phyloP scores from a whole-genome alignment of 2,329 filamentous ascomycete species.

The Cytospora mali region DNA sequence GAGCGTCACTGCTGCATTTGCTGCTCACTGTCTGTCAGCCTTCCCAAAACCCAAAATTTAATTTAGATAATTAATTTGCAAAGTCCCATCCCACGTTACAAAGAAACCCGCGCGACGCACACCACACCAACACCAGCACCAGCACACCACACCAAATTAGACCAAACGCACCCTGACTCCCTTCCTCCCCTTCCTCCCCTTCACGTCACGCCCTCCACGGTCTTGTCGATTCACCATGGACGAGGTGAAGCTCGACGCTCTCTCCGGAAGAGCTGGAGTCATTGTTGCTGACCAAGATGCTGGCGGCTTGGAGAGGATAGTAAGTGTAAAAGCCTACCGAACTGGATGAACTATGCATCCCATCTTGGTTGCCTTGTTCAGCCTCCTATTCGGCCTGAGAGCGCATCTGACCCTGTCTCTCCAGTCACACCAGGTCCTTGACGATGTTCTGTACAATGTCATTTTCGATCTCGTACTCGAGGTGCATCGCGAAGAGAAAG shows the following conservation, averaged over 20 bases:
- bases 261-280: conserved; percentile 59
- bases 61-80: conserved; percentile 16
- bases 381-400: neutral
- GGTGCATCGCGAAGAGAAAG: conserved; percentile 78
- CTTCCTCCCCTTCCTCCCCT: neutral
- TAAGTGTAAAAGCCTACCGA: conserved; percentile 43
- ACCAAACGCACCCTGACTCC: neutral
- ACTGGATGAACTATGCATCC: neutral
- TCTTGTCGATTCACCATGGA: conserved; percentile 20
- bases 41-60: conserved; percentile 27
- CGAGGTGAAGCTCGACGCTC: conserved; percentile 42
- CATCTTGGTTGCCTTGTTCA: neutral
- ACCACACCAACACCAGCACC: neutral
- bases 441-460: conserved; percentile 76
- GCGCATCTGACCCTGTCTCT: conserved; percentile 19
- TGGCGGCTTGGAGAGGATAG: conserved; percentile 60
- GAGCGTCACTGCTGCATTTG: neutral
- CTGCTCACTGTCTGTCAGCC: conserved; percentile 17
- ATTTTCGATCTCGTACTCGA: conserved; percentile 74
- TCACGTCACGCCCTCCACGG: conserved; percentile 20
- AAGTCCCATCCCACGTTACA: conserved; percentile 12
- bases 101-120: conserved; percentile 2
- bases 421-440: conserved; percentile 67
- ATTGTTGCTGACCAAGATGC: conserved; percentile 57
- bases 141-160: neutral